Percentiles rank a stretch among this genome's conserved stretches.
These are phyloP conservation scores for Metschnikowia sp. DNA, from an alignment of 805 yeast genomes.

Conservation along the genomic window DNA sequence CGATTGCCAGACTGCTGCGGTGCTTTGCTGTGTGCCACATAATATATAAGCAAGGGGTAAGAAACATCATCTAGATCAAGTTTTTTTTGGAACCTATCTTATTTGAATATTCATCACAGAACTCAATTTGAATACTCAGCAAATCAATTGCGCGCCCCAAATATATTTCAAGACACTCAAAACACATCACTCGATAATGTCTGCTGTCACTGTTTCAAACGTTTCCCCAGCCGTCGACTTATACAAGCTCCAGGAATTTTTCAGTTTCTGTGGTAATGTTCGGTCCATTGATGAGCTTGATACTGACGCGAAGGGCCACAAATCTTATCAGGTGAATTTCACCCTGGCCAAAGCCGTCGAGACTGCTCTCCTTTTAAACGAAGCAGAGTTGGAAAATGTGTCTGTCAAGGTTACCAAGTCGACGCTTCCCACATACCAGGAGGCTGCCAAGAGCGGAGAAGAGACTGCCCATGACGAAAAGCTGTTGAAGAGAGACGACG, in stretches of 20 bases:
- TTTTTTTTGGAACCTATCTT: too few relatives aligned
- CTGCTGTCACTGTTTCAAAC: slow-evolving; percentile 52
- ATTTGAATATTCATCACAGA: too few relatives aligned
- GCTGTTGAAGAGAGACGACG: slow-evolving; percentile 13
- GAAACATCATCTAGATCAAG: too few relatives aligned
- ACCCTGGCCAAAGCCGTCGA: slow-evolving; percentile 57
- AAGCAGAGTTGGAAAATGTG: slow-evolving; percentile 66
- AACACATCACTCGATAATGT: slow-evolving; percentile 18
- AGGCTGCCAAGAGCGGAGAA: slow-evolving; percentile 6
- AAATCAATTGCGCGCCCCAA: neutral
- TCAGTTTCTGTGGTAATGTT: slow-evolving; percentile 67
- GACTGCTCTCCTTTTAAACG: slow-evolving; percentile 68
- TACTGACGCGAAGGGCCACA: slow-evolving; percentile 26
- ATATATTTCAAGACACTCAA: neutral
- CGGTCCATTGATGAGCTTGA: slow-evolving; percentile 31
- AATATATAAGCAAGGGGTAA: too few relatives aligned
- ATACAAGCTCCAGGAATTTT: slow-evolving; percentile 59
- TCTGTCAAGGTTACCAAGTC: slow-evolving; percentile 44
- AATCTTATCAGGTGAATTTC: slow-evolving; percentile 50
- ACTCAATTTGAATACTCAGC: neutral
- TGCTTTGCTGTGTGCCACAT: slow-evolving; percentile 1
- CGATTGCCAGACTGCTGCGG: neutral
- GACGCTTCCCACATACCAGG: slow-evolving; percentile 18
- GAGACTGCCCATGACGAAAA: slow-evolving; percentile 19
- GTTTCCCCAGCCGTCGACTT: slow-evolving; percentile 49